Evolutionary conservation across 805 yeast genomes (phyloP).

Genomic region (Komagataella populi): DNA sequence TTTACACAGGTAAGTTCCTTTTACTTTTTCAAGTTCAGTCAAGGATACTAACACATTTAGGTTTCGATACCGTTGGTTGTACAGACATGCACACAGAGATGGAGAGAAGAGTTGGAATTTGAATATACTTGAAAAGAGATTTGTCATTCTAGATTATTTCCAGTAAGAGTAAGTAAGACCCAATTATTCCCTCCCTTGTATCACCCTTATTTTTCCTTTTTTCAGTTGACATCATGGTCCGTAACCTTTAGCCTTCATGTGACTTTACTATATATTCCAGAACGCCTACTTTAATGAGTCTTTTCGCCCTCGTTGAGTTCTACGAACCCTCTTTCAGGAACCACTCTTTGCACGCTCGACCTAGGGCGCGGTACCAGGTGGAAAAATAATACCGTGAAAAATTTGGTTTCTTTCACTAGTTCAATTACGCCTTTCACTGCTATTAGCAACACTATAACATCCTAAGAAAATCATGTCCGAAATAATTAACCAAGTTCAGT

Average conservation of each 20-base stretch:
- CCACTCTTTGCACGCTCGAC: constrained; percentile 4
- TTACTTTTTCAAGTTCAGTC: constrained; percentile 18
- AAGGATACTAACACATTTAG: constrained; percentile 9
- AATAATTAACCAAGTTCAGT: not conserved
- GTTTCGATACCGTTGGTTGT: not conserved
- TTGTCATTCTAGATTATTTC: not conserved
- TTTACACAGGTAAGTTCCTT: constrained; percentile 32
- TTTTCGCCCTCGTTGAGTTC: too few relatives aligned
- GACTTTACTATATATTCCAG: too few relatives aligned
- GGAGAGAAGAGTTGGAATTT: constrained; percentile 49
- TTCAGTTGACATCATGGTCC: too few relatives aligned
- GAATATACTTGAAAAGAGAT: constrained; percentile 1
- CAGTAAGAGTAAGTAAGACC: not conserved
- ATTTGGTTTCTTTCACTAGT: constrained; percentile 2
- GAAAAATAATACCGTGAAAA: constrained; percentile 1
- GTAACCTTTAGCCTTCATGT: too few relatives aligned
- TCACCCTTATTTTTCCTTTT: not conserved
- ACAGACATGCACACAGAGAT: constrained; percentile 60
- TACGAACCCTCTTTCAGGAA: not conserved
- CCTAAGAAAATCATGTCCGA: not conserved
- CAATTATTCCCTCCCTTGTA: not conserved
- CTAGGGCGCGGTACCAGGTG: constrained; percentile 2
- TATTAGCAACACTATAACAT: not conserved
- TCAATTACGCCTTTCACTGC: constrained; percentile 1
- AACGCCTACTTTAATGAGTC: too few relatives aligned